phyloP scores from a whole-genome alignment of 768 basidiomycete genomes.

The Boletus subparvulus region DNA sequence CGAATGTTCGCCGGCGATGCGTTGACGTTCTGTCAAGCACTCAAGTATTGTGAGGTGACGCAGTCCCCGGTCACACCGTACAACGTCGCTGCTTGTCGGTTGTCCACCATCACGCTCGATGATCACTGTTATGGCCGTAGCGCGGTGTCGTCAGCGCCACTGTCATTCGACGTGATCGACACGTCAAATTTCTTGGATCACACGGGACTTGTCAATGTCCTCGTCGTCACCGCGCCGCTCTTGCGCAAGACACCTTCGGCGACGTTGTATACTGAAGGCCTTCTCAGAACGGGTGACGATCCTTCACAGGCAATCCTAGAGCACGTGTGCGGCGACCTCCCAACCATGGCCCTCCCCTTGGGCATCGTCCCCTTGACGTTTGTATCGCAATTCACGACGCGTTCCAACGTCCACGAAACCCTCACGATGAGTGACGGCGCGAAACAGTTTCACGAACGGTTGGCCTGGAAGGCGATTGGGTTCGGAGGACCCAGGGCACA shows the following conservation, averaged over 20 bases:
- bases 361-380: slow-evolving; percentile 24
- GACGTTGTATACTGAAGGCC: slow-evolving; percentile 29
- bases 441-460: slow-evolving; percentile 24
- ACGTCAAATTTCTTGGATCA: slow-evolving; percentile 32
- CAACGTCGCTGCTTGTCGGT: slow-evolving; percentile 24
- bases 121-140: slow-evolving; percentile 14
- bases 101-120: slow-evolving; percentile 23
- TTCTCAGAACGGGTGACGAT: slow-evolving; percentile 15
- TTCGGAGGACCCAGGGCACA: not conserved
- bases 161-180: slow-evolving; percentile 33
- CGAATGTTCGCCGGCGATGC: slow-evolving; percentile 32
- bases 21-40: slow-evolving; percentile 23
- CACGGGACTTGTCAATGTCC: slow-evolving; percentile 27
- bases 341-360: slow-evolving; percentile 25
- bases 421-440: not conserved
- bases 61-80: slow-evolving; percentile 18
- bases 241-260: slow-evolving; percentile 19
- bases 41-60: slow-evolving; percentile 14
- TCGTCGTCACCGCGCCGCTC: slow-evolving; percentile 24
- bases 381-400: slow-evolving; percentile 25
- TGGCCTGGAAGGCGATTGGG: slow-evolving; percentile 24
- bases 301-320: slow-evolving; percentile 17
- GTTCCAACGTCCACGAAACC: slow-evolving; percentile 24
- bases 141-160: slow-evolving; percentile 16
- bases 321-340: slow-evolving; percentile 24